Conservation (phyloP, 441 rosid species). For the Iberis amara region DNA sequence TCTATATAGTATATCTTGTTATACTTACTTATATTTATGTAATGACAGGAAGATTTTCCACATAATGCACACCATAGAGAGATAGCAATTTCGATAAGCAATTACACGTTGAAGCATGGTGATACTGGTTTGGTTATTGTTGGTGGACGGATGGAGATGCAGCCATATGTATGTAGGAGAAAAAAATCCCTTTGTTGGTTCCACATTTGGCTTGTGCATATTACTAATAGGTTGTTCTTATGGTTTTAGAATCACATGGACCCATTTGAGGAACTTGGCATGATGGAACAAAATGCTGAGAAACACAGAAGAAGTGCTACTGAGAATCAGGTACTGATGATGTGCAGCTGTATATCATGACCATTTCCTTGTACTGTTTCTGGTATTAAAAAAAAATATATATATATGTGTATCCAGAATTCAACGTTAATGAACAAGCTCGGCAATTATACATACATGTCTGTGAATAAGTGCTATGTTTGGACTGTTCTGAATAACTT, state of each 20-base stretch:
- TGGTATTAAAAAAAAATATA: background rate
- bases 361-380: constrained; percentile 12
- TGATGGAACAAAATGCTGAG: constrained; percentile 66
- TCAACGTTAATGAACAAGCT: constrained; percentile 12
- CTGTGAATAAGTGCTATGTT: constrained; percentile 14
- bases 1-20: constrained; percentile 4
- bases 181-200: background rate
- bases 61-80: constrained; percentile 90
- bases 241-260: constrained; percentile 58
- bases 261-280: constrained; percentile 82
- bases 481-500: constrained; percentile 10
- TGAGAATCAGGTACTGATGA: constrained; percentile 67
- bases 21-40: constrained; percentile 23
- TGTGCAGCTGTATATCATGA: background rate
- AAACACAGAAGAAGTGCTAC: constrained; percentile 84
- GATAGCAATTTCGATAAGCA: constrained; percentile 78
- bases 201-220: constrained; percentile 15
- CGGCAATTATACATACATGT: background rate
- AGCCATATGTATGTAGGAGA: constrained; percentile 65
- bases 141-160: constrained; percentile 97
- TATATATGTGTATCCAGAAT: constrained; percentile 10
- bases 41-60: constrained; percentile 76
- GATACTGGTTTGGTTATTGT: constrained; percentile 80
- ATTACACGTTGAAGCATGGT: constrained; percentile 87
- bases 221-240: constrained; percentile 9